Conservation (phyloP, 1,139 yeast species). For the Sugiyamaella sp. region DNA sequence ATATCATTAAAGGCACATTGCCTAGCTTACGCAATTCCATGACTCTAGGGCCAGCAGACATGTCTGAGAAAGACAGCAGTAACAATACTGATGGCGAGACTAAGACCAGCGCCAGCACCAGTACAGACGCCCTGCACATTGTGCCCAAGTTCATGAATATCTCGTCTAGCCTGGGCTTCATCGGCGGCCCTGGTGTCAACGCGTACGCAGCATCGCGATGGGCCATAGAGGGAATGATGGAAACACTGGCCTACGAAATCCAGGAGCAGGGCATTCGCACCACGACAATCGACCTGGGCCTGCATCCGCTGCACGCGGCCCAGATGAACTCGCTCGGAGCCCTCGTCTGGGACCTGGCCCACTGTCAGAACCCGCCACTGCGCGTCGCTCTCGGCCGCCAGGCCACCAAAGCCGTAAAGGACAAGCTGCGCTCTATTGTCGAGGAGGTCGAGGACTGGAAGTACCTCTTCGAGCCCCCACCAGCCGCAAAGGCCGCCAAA, state of each 20-base stretch:
- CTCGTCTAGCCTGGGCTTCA: conserved; percentile 26
- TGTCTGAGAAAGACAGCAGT: neutral
- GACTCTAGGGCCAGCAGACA: neutral
- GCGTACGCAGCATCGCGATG: conserved; percentile 29
- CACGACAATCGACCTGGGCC: conserved; percentile 24
- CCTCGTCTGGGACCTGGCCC: conserved; percentile 34
- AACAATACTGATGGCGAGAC: neutral
- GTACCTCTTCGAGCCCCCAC: conserved; percentile 37
- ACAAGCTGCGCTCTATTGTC: conserved; percentile 39
- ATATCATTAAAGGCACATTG: conserved; percentile 23
- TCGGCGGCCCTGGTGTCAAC: conserved; percentile 30
- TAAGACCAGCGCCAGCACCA: neutral
- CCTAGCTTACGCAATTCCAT: conserved; percentile 16
- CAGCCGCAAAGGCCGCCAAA: neutral
- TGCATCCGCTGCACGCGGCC: conserved; percentile 16
- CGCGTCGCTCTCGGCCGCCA: conserved; percentile 38
- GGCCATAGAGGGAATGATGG: conserved; percentile 34
- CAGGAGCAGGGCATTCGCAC: conserved; percentile 23
- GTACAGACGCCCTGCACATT: neutral
- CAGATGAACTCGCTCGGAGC: conserved; percentile 21
- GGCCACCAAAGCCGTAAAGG: conserved; percentile 36
- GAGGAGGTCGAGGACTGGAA: conserved; percentile 47
- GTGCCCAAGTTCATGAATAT: conserved; percentile 14
- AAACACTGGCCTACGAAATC: conserved; percentile 25
- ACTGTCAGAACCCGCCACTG: conserved; percentile 39